Evolutionary conservation across 441 rosid species (phyloP).

Genomic region (Eruca vesicaria): DNA sequence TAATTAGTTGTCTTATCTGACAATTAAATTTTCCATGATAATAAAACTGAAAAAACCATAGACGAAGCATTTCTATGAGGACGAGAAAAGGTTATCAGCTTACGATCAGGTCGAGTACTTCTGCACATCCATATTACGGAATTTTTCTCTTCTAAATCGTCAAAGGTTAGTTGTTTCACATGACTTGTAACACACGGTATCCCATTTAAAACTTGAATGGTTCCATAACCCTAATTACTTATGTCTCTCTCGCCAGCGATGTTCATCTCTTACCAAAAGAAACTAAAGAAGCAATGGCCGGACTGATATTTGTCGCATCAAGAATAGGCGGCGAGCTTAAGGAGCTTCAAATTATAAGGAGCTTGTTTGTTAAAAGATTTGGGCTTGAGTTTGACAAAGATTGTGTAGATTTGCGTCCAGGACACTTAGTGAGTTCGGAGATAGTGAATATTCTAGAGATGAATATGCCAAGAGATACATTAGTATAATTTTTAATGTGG

Average conservation of each 20-base stretch:
- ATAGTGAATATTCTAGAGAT: constrained; percentile 32
- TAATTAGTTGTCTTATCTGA: background rate
- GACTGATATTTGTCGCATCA: constrained; percentile 44
- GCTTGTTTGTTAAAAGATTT: constrained; percentile 30
- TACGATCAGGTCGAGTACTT: constrained; percentile 38
- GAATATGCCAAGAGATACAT: background rate
- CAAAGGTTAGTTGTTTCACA: constrained; percentile 21
- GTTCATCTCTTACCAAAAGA: constrained; percentile 28
- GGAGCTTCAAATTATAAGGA: constrained; percentile 36
- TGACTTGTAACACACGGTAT: constrained; percentile 2
- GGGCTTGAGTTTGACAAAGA: constrained; percentile 38
- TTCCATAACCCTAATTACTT: background rate
- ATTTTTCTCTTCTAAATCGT: constrained; percentile 8
- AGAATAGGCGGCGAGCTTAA: constrained; percentile 53
- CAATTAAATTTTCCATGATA: background rate
- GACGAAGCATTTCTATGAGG: constrained; percentile 32
- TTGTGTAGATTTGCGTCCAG: constrained; percentile 33
- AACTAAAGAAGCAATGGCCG: constrained; percentile 38
- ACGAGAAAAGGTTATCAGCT: constrained; percentile 34
- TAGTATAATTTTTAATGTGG: background rate
- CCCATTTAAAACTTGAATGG: background rate
- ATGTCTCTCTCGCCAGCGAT: constrained; percentile 3
- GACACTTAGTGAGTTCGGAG: constrained; percentile 31
- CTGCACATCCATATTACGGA: constrained; percentile 25
- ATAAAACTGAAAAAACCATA: background rate